These are phyloP conservation scores for Leccinum variicolor DNA, from an alignment of 768 basidiomycete species.

Conservation along the genomic window DNA sequence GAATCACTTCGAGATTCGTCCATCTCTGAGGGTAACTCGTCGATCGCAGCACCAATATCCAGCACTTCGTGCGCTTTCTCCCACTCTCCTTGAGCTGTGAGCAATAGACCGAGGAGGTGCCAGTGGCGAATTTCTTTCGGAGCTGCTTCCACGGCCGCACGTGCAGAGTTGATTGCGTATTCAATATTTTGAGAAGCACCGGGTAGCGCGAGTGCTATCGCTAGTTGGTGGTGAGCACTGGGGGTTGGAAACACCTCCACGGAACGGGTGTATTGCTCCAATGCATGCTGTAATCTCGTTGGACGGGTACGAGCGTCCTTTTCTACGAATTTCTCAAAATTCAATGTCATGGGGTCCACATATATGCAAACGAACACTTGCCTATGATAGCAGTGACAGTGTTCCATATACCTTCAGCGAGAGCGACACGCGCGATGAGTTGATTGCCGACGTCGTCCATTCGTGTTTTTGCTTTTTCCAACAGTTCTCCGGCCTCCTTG, in stretches of 20 bases:
- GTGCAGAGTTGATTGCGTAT: constrained; percentile 64
- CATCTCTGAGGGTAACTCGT: constrained; percentile 39
- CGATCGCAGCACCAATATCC: constrained; percentile 67
- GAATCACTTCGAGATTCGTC: constrained; percentile 31
- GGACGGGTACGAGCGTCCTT: constrained; percentile 62
- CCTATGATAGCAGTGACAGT: constrained; percentile 70
- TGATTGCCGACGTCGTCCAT: constrained; percentile 47
- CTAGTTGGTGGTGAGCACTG: constrained; percentile 73
- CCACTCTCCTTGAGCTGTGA: constrained; percentile 82
- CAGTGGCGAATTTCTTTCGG: constrained; percentile 69
- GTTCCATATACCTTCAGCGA: constrained; percentile 74
- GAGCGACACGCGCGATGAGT: constrained; percentile 54
- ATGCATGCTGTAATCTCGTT: constrained; percentile 53
- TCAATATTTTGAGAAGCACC: constrained; percentile 63
- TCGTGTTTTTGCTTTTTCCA: constrained; percentile 59
- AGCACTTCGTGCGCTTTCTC: constrained; percentile 69
- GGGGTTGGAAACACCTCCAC: constrained; percentile 48
- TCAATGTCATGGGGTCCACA: neutral
- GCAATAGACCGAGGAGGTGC: constrained; percentile 84
- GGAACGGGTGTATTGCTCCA: constrained; percentile 48
- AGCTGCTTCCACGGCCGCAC: constrained; percentile 69
- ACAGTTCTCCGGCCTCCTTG: constrained; percentile 55
- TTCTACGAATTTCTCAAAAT: constrained; percentile 40
- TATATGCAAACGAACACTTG: constrained; percentile 23
- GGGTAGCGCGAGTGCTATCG: constrained; percentile 64